Percentiles rank a stretch among this genome's conserved stretches.
These are phyloP conservation scores for Globisporangium abappressorium DNA, from an alignment of 352 stramenopile species.

Conservation along the genomic window DNA sequence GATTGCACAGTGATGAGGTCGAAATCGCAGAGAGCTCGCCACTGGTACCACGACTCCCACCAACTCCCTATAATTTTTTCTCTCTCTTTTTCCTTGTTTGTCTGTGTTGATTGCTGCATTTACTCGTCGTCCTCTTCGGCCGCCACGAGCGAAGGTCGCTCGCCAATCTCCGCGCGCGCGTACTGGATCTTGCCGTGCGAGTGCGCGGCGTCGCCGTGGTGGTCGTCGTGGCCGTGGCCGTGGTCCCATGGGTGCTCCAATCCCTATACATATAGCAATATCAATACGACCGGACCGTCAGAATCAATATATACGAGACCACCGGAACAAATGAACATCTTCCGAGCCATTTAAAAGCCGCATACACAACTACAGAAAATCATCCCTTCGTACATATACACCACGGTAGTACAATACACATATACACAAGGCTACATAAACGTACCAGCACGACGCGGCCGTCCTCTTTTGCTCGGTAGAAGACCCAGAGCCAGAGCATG, in stretches of 20 bases:
- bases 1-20: not conserved
- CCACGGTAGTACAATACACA: not conserved
- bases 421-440: not conserved
- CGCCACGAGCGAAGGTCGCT: slow-evolving; percentile 50
- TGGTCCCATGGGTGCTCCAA: slow-evolving; percentile 87
- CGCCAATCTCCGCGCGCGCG: slow-evolving; percentile 65
- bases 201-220: slow-evolving; percentile 28
- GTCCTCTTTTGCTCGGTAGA: slow-evolving; percentile 88
- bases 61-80: slow-evolving; percentile 4
- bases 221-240: slow-evolving; percentile 35
- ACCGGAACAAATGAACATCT: slow-evolving; percentile 10
- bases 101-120: not conserved
- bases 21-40: not conserved
- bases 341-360: not conserved
- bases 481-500: slow-evolving; percentile 90
- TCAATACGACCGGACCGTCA: not conserved
- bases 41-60: not conserved
- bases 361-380: not conserved
- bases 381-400: not conserved
- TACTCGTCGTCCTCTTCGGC: slow-evolving; percentile 45
- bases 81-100: not conserved
- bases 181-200: slow-evolving; percentile 49
- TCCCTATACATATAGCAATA: slow-evolving; percentile 33
- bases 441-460: slow-evolving; percentile 72
- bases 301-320: slow-evolving; percentile 10